Base-by-base conservation (phyloP, 2,329 filamentous ascomycete genomes). In the Nemania abortiva region DNA sequence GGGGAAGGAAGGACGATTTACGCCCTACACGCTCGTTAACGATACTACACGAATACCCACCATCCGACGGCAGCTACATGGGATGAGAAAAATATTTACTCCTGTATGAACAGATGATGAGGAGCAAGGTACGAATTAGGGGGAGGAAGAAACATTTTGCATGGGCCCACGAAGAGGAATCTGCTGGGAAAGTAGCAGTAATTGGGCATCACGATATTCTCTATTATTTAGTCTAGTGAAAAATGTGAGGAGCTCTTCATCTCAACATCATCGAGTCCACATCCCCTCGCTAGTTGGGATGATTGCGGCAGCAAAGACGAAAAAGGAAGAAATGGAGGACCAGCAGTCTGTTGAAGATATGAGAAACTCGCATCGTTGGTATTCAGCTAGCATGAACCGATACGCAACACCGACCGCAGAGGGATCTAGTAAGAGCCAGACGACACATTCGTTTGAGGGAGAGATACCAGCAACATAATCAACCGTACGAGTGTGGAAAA, bases 11-110 rank as follows among this genome's bases (percentile, higher is more conserved):
- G n/a, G 47, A 42, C 58, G 50, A 66, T 31, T 47, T 20, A 47
- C 42, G 42, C 42, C 42, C 42, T n/a, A 47, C 42, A 47, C 74
- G 47, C 73, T 75, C 73, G 65, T 73, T 76, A 72, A 73, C 69
- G 73, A 76, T 74, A 75, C 70, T 70, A 66, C 42, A 29, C 42
- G 45, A 42, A 22, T 45, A 63, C 20, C 24, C 37, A 49, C n/a
- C 31, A 86, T 75, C 24, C 37, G 54, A 34, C 31, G 85, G 75
- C 10, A 45, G 29, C 54, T 29, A 31, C 45, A 63, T 58, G 31
- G 10, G 37, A 39, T 56, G 45, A 5, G 37, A 24, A 42, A 47
- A 24, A 53, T 20, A 42, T 47, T 31, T 54, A 20, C 37, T 11
- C 34, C 29, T 20, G 45, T 47, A 54, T n/a, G 53, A 57, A 42